Conservation (phyloP, 208 protist species). For the Angomonas ambiguus region DNA sequence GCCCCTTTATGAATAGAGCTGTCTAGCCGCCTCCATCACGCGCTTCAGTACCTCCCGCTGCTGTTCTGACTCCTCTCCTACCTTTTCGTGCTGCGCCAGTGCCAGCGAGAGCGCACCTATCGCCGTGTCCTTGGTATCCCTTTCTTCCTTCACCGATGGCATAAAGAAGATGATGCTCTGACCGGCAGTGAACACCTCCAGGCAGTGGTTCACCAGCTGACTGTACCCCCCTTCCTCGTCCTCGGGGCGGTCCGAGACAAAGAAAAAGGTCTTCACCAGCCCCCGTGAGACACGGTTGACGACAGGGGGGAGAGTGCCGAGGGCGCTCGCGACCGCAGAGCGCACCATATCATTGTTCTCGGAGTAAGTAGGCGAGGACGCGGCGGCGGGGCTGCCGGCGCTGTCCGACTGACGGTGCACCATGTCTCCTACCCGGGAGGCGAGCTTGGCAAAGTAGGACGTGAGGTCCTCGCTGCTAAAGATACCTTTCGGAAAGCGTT, state of each 20-base stretch:
- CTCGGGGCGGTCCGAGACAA: constrained; percentile 31
- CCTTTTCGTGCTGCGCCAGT: constrained; percentile 9
- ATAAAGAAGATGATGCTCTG: constrained; percentile 44
- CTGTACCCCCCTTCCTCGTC: constrained; percentile 36
- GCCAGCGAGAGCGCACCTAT: constrained; percentile 35
- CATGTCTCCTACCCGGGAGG: constrained; percentile 12
- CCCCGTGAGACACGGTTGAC: constrained; percentile 21
- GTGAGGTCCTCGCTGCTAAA: constrained; percentile 28
- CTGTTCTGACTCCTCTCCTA: constrained; percentile 17
- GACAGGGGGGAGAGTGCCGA: constrained; percentile 29
- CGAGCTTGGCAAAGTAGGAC: constrained; percentile 23
- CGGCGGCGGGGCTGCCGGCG: not conserved
- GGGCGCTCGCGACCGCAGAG: constrained; percentile 1
- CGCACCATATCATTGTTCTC: constrained; percentile 4
- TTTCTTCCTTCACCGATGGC: constrained; percentile 18
- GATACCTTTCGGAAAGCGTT: constrained; percentile 28
- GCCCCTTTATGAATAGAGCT: not conserved
- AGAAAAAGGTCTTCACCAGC: constrained; percentile 61
- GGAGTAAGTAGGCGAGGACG: not conserved
- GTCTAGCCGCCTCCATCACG: constrained; percentile 20
- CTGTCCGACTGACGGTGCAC: constrained; percentile 2
- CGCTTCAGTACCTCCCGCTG: constrained; percentile 31
- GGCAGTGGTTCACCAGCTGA: constrained; percentile 32
- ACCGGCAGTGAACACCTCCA: constrained; percentile 16
- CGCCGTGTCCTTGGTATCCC: constrained; percentile 33